Conservation (phyloP, 164 flowering plant genomes). For the Tetracentron sinense region DNA sequence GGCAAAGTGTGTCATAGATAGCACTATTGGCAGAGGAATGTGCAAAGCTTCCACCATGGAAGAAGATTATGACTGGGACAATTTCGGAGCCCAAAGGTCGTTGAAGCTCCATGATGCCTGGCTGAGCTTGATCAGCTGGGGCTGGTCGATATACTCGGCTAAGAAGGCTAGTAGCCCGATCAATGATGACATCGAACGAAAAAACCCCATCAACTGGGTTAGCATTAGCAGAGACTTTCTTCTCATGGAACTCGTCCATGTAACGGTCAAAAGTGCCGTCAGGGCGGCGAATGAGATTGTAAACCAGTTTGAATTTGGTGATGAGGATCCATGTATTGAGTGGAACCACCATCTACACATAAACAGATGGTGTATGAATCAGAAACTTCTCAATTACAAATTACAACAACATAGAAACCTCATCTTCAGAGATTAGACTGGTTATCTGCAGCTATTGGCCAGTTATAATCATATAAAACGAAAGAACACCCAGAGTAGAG, state of each 20-base stretch:
- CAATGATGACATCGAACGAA: conserved; percentile 65
- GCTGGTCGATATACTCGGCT: conserved; percentile 54
- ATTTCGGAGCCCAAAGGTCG: conserved; percentile 39
- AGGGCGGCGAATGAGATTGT: conserved; percentile 85
- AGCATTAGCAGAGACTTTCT: conserved; percentile 68
- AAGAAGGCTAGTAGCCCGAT: conserved; percentile 48
- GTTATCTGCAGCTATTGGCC: neutral
- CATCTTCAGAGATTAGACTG: neutral
- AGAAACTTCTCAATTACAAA: conserved; percentile 1
- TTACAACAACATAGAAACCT: neutral
- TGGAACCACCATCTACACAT: conserved; percentile 70
- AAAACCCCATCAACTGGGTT: conserved; percentile 70
- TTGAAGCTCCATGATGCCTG: conserved; percentile 39
- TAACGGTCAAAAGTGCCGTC: conserved; percentile 93
- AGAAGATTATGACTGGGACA: conserved; percentile 71
- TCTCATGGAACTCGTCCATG: conserved; percentile 78
- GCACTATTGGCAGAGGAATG: conserved; percentile 81
- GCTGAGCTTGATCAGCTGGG: conserved; percentile 22
- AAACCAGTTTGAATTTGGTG: conserved; percentile 79
- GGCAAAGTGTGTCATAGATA: conserved; percentile 72
- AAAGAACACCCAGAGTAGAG: neutral
- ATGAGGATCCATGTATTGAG: conserved; percentile 83
- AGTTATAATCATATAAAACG: neutral
- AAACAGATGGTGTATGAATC: neutral
- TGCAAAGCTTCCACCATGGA: conserved; percentile 89